Conservation (phyloP, 192 early-diverging fungal genomes). For the Dispira parvispora region DNA sequence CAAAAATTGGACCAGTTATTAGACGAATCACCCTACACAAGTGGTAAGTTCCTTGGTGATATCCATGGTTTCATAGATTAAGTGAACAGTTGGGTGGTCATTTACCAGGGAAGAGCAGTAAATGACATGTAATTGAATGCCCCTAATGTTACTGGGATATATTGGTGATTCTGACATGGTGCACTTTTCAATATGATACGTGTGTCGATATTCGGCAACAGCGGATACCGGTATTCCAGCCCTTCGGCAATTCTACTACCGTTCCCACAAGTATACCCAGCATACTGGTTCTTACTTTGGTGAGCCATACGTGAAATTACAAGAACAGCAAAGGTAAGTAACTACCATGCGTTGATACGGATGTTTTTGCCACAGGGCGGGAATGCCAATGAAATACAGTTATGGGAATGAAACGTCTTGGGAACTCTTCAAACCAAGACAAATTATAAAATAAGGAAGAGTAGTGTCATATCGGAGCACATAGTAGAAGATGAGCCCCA, state of each 20-base stretch:
- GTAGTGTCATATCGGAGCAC: too few species aligned
- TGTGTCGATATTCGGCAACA: constrained; percentile 9
- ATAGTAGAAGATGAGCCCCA: too few species aligned
- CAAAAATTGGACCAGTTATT: constrained; percentile 26
- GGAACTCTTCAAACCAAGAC: too few species aligned
- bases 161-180: not conserved
- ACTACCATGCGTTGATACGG: not conserved
- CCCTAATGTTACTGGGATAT: not conserved
- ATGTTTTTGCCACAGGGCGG: not conserved
- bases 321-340: constrained; percentile 32
- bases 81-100: constrained; percentile 15
- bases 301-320: constrained; percentile 36
- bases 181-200: not conserved
- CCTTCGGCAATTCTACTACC: constrained; percentile 58
- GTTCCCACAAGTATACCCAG: constrained; percentile 40
- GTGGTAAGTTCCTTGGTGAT: constrained; percentile 17
- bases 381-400: too few species aligned
- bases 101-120: not conserved
- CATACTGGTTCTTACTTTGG: constrained; percentile 42
- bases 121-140: not conserved
- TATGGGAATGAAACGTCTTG: too few species aligned
- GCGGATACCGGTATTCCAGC: constrained; percentile 42
- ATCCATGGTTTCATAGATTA: constrained; percentile 17
- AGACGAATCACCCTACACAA: constrained; percentile 28
- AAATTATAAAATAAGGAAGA: too few species aligned